A percentile compares a stretch with the other conserved stretches of the same genome.
Evolutionary conservation across 1,284 basidiomycete genomes (phyloP).

Genomic region (Tylopilus sp.): DNA sequence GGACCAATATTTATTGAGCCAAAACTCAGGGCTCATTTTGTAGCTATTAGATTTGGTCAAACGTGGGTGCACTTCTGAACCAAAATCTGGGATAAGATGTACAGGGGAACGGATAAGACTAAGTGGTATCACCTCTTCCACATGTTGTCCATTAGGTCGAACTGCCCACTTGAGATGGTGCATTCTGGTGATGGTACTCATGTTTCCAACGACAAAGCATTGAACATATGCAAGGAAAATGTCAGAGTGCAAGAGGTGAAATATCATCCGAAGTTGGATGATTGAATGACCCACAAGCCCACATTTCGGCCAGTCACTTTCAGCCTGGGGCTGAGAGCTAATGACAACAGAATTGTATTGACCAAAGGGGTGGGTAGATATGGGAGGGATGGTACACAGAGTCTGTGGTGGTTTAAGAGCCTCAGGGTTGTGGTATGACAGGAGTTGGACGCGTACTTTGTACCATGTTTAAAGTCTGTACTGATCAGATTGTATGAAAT

Average conservation of each 20-base stretch:
- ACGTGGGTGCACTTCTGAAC: neutral
- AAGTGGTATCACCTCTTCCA: neutral
- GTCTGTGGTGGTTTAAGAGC: neutral
- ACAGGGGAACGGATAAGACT: neutral
- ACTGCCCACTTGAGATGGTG: neutral
- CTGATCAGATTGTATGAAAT: neutral
- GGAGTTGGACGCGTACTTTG: slow-evolving; percentile 7
- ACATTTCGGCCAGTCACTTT: no score
- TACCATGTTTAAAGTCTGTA: slow-evolving; percentile 18
- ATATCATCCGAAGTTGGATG: no score
- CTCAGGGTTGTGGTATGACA: slow-evolving; percentile 2
- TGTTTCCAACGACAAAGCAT: neutral
- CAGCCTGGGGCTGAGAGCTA: no score
- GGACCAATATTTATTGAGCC: neutral
- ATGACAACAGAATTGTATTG: neutral
- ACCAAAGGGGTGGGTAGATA: neutral
- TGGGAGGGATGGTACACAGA: neutral
- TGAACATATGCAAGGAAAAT: no score
- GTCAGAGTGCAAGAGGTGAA: no score
- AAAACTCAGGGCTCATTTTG: neutral
- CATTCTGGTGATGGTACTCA: neutral
- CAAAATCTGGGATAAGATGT: neutral
- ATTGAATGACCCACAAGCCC: no score
- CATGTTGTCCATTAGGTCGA: neutral
- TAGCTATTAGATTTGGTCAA: neutral